Percentiles rank a stretch among this genome's conserved stretches.
Conservation (phyloP, 2,329 filamentous ascomycete genomes). For the Penicillium sp. region DNA sequence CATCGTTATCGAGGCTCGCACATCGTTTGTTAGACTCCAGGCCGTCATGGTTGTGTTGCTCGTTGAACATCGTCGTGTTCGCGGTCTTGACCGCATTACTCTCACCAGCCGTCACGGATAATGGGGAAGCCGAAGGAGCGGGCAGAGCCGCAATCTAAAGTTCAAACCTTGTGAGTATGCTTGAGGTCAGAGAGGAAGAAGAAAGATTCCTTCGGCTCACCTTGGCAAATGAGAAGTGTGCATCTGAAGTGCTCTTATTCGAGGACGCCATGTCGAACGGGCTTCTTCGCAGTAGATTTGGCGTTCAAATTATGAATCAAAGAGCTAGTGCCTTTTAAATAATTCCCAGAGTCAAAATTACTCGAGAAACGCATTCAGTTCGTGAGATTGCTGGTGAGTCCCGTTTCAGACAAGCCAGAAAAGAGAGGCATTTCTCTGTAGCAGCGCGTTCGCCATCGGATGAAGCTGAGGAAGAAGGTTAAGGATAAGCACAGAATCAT, state of each 20-base stretch:
- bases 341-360: slow-evolving; percentile 18
- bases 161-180: no score
- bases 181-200: slow-evolving; percentile 7
- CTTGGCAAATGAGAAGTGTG: slow-evolving; percentile 66
- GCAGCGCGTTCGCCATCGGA: slow-evolving; percentile 38
- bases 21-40: slow-evolving; percentile 16
- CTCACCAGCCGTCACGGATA: slow-evolving; percentile 22
- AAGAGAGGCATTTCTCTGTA: slow-evolving; percentile 42
- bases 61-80: slow-evolving; percentile 13
- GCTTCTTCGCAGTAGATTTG: slow-evolving; percentile 16
- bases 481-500: slow-evolving; percentile 8
- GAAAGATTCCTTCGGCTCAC: slow-evolving; percentile 41
- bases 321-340: slow-evolving; percentile 17
- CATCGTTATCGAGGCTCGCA: slow-evolving; percentile 13
- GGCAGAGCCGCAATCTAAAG: slow-evolving; percentile 41
- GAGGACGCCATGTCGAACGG: slow-evolving; percentile 29
- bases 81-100: slow-evolving; percentile 19
- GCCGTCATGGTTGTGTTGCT: slow-evolving; percentile 16
- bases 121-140: slow-evolving; percentile 25
- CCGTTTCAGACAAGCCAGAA: slow-evolving; percentile 40
- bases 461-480: slow-evolving; percentile 23
- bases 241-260: slow-evolving; percentile 22
- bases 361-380: slow-evolving; percentile 27
- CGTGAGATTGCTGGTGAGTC: slow-evolving; percentile 35
- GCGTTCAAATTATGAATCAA: slow-evolving; percentile 15